These are phyloP conservation scores for Allium sativum DNA, from an alignment of 106 monocot genomes.

Conservation along the genomic window DNA sequence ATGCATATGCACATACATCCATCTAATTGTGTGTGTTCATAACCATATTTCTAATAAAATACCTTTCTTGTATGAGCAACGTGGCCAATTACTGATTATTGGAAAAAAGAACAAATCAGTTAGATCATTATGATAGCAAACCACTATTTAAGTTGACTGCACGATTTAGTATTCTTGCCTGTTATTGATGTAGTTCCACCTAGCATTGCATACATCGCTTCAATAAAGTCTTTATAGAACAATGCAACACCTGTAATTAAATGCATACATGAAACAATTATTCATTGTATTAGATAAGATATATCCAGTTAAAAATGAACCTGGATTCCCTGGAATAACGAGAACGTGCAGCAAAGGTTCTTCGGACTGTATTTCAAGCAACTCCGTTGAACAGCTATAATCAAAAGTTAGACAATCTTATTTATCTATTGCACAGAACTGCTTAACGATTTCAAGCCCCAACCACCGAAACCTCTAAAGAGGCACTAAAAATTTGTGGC, in stretches of 20 bases:
- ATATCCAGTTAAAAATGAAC: slow-evolving; percentile 12
- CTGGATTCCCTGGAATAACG: slow-evolving; percentile 88
- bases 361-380: slow-evolving; percentile 44
- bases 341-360: slow-evolving; percentile 37
- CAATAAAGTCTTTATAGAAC: slow-evolving; percentile 69
- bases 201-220: slow-evolving; percentile 52
- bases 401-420: background rate
- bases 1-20: too few relatives aligned
- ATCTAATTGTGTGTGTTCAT: too few relatives aligned
- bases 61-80: slow-evolving; percentile 65
- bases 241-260: slow-evolving; percentile 50
- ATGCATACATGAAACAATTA: background rate
- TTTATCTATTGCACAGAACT: too few relatives aligned
- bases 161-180: slow-evolving; percentile 33
- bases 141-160: background rate
- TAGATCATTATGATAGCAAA: slow-evolving; percentile 6
- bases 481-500: too few relatives aligned
- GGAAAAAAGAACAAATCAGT: slow-evolving; percentile 10
- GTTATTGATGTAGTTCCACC: slow-evolving; percentile 69
- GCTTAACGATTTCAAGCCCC: too few relatives aligned
- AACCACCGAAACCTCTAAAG: too few relatives aligned
- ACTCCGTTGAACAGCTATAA: slow-evolving; percentile 36
- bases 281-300: background rate
- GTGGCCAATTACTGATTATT: slow-evolving; percentile 65
- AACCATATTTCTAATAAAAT: background rate